phyloP scores from a whole-genome alignment of 108 stramenopile species.

The Skeletonema menzelii region DNA sequence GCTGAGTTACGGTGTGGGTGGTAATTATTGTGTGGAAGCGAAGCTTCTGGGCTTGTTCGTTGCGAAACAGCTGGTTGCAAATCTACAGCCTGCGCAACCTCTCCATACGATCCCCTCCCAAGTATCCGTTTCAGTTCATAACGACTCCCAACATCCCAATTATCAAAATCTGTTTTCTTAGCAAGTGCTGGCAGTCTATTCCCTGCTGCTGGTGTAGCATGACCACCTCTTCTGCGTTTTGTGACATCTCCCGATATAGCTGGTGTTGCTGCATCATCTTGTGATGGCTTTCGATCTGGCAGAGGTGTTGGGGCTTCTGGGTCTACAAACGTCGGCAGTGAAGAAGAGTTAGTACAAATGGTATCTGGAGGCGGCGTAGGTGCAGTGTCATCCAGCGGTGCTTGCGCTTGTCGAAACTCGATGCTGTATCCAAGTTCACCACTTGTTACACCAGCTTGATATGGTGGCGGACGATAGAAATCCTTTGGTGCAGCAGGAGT shows the following conservation, averaged over 20 bases:
- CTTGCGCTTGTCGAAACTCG: slow-evolving; percentile 12
- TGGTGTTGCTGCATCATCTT: slow-evolving; percentile 12
- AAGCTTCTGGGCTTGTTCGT: not conserved
- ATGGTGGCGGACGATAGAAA: slow-evolving; percentile 19
- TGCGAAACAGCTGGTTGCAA: slow-evolving; percentile 21
- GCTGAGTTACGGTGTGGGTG: slow-evolving; percentile 34
- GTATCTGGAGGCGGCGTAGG: slow-evolving; percentile 4
- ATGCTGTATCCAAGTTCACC: slow-evolving; percentile 31
- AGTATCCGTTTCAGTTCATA: slow-evolving; percentile 86
- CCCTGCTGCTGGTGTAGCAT: slow-evolving; percentile 5
- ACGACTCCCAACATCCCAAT: slow-evolving; percentile 92
- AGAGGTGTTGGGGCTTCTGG: slow-evolving; percentile 24
- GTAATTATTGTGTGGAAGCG: not conserved
- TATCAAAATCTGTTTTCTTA: slow-evolving; percentile 60
- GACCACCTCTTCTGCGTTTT: slow-evolving; percentile 16
- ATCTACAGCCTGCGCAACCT: slow-evolving; percentile 96
- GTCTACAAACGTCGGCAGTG: slow-evolving; percentile 12
- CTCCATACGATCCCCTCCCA: slow-evolving; percentile 95
- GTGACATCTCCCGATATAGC: slow-evolving; percentile 29
- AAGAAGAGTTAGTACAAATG: not conserved
- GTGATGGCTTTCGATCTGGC: slow-evolving; percentile 18
- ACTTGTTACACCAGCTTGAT: slow-evolving; percentile 19
- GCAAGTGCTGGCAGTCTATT: slow-evolving; percentile 8
- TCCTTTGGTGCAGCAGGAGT: slow-evolving; percentile 43
- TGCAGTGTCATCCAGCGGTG: not conserved